phyloP scores from a whole-genome alignment of 441 rosid species.

The Raphanus hybrid region DNA sequence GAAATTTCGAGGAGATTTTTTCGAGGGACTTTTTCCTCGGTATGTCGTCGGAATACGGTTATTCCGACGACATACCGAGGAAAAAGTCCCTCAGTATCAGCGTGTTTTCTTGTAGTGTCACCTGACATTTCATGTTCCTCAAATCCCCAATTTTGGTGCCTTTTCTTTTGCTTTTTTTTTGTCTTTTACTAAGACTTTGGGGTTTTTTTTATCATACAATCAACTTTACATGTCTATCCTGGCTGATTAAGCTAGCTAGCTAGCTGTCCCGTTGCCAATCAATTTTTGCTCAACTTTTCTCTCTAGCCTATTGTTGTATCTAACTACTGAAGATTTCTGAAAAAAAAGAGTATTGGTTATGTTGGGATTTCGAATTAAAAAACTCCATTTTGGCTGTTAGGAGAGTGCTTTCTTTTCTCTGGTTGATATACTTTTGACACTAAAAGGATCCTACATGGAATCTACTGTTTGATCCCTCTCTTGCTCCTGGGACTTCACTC shows the following conservation, averaged over 20 bases:
- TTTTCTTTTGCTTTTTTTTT: conserved; percentile 18
- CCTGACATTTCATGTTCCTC: neutral
- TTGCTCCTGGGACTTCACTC: neutral
- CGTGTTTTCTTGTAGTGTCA: too few relatives aligned
- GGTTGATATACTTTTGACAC: conserved; percentile 23
- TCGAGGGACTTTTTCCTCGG: too few relatives aligned
- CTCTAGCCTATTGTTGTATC: conserved; percentile 5
- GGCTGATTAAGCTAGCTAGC: conserved; percentile 1
- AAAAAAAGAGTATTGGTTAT: neutral
- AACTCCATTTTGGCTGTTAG: neutral
- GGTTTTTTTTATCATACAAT: conserved; percentile 13
- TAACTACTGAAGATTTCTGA: conserved; percentile 15
- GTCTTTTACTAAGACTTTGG: neutral
- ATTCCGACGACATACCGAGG: too few relatives aligned
- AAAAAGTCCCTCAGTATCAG: too few relatives aligned
- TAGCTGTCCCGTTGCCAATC: conserved; percentile 14
- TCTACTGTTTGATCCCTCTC: conserved; percentile 27
- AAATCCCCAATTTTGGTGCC: neutral
- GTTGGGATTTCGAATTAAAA: too few relatives aligned
- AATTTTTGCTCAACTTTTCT: conserved; percentile 11
- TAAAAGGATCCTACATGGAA: conserved; percentile 34
- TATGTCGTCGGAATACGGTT: too few relatives aligned
- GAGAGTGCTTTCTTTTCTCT: conserved; percentile 20
- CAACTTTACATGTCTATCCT: conserved; percentile 7
- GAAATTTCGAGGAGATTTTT: too few relatives aligned